Base-by-base conservation (phyloP, 306 rosid species). In the Parietaria judaica region DNA sequence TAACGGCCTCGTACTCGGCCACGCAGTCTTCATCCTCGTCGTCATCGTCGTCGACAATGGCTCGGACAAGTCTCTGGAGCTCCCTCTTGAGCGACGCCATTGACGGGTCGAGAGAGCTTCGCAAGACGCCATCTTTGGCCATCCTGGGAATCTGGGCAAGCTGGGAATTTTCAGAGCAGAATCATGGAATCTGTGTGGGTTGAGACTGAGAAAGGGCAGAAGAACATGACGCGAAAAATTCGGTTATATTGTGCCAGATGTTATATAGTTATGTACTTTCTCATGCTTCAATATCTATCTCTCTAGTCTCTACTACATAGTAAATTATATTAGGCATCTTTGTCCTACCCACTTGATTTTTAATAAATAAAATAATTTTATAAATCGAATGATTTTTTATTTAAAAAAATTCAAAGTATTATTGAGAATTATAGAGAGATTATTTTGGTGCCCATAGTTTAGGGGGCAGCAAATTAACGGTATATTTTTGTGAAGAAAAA, bases 1-100 rank as follows among this genome's bases (percentile, higher is more conserved):
- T 39, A 38, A 86, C 76, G 16, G 95, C 88, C n/a, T 83, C 79
- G 12, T 86, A 85, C 52, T 60, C 66, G 0, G 53, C 13, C 7
- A 69, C n/a, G 50, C 36, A 77, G 68, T 83, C 81, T 0, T 14
- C 55, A 8, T 51, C 56, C 17, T 52, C 31, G 45, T 83, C 84
- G 5, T 58, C 17, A 37, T 83, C 85, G 7, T 60, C 71, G 3
- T 81, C 85, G 3, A 80, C 68, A 53, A 89, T 86, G 39, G 14
- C 60, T 41, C 72, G 65, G 10, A 86, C 81, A 53, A 81, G 64
- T 36, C 68, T 67, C 56, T 69, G 62, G 70, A 89, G 48, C 51
- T 65, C 75, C 13, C 74, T 74, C 75, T 85, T 88, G 69, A 77
- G 66, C n/a, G 45, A 54, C 61, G 4, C 34, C 72, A 44, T 23